Conservation (phyloP, 2,329 filamentous ascomycete genomes). For the Exophiala xenobiotica region DNA sequence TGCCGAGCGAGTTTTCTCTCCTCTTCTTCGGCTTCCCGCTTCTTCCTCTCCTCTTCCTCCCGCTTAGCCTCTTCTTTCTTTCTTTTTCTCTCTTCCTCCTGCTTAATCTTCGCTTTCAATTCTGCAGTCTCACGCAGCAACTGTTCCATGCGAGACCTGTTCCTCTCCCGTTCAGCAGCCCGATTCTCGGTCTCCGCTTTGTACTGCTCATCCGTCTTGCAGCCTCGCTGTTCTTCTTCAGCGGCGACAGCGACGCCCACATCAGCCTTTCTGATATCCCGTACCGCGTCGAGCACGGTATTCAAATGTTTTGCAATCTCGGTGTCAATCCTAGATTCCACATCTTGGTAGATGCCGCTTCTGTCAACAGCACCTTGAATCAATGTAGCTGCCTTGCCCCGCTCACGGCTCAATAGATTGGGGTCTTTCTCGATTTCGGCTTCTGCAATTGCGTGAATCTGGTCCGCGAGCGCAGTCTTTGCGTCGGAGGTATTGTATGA, state of each 20-base stretch:
- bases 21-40: conserved; percentile 46
- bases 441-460: conserved; percentile 57
- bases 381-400: conserved; percentile 61
- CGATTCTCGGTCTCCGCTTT: conserved; percentile 53
- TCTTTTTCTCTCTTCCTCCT: conserved; percentile 40
- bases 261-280: conserved; percentile 58
- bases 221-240: conserved; percentile 55
- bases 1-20: conserved; percentile 51
- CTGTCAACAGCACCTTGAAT: conserved; percentile 65
- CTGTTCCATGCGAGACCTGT: conserved; percentile 46
- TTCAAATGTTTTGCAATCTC: conserved; percentile 56
- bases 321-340: conserved; percentile 54
- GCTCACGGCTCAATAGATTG: conserved; percentile 60
- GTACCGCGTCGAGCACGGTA: conserved; percentile 54
- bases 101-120: conserved; percentile 47
- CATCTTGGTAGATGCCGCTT: conserved; percentile 60
- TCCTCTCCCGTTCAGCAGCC: conserved; percentile 51
- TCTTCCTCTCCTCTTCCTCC: conserved; percentile 44
- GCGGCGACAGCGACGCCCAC: conserved; percentile 56
- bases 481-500: conserved; percentile 56
- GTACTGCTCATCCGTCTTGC: conserved; percentile 62
- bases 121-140: conserved; percentile 51
- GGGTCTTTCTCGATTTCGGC: conserved; percentile 63
- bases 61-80: conserved; percentile 41
- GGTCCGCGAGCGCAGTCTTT: conserved; percentile 52